Percentiles rank a stretch among this genome's conserved stretches.
Evolutionary conservation across 2,329 filamentous ascomycete species (phyloP).

Genomic region (Botrytis fabae): DNA sequence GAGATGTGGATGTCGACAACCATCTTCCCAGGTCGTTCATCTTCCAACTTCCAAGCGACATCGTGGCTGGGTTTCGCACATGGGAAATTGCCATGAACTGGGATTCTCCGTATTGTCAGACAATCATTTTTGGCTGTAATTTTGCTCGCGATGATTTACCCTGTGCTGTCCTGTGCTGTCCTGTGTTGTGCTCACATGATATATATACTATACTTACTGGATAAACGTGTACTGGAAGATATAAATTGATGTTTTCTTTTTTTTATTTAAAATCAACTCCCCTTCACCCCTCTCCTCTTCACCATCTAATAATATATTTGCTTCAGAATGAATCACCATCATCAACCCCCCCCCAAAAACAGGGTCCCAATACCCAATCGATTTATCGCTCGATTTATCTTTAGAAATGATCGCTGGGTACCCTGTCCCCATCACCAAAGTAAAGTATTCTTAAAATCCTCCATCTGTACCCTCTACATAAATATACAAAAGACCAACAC

Average conservation of each 20-base stretch:
- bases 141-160: no score
- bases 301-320: not conserved
- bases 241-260: no score
- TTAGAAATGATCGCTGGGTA: not conserved
- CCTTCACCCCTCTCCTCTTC: not conserved
- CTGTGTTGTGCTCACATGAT: not conserved
- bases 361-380: not conserved
- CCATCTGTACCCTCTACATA: no score
- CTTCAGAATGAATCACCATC: not conserved
- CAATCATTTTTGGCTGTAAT: not conserved
- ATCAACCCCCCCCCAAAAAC: not conserved
- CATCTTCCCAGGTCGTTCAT: no score
- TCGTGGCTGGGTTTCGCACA: not conserved
- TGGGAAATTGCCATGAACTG: not conserved
- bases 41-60: not conserved
- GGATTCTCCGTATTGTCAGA: not conserved
- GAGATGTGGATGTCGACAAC: not conserved
- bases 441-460: no score
- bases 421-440: not conserved
- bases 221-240: no score
- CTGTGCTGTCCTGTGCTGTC: no score
- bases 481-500: no score
- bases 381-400: not conserved
- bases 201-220: no score
- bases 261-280: no score